Base-by-base conservation (phyloP, 1,284 basidiomycete species). In the Cutaneotrichosporon curvatum region DNA sequence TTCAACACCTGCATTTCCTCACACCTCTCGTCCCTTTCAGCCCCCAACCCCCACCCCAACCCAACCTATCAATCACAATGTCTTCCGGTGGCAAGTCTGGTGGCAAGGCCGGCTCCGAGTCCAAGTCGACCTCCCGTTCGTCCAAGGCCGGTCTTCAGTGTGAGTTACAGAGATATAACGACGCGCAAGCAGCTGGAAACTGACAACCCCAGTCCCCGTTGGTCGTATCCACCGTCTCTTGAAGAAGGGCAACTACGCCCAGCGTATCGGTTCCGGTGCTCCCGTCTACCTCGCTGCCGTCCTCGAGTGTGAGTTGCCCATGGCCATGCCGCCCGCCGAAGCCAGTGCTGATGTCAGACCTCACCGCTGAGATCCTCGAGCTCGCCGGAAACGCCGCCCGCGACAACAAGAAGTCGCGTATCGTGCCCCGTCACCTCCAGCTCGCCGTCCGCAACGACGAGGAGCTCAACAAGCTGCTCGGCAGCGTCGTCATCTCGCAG, bases 361-460 rank as follows among this genome's bases (percentile, higher is more conserved):
- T 91, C 41, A 80, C 83, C 23, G 87, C 87, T 37, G 88, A 91
- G 73, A 83, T 91, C 61, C 80, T 89, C 51, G 87, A 91, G 74
- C 76, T 89, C 44, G 86, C 87, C 40, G 87, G 87, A 46, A 87
- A 87, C 74, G 86, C 84, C 39, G 70, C 74, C 57, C 71, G 72
- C 58, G 72, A 75, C 71, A 72, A 73, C 65, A 69, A 72, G 65
- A 78, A 89, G 78, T 84, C 85, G 66, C 87, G 87, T 82, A 90
- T 91, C 67, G 84, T 88, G n/a, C 88, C 88, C 48, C 81, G 88
- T 67, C 87, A 91, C 73, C 71, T 91, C 48, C 87, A 90, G 70
- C 83, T 91, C 53, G 88, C 87, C 58, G 88, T 92, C 72, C 80
- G 87, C 58, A 87, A 87, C 71, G 85, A 87, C 52, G 85, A 87